Evolutionary conservation across 768 basidiomycete genomes (phyloP), one percentile per base, ranked within the genome.

Genomic region (Hypholoma fasciculare): DNA sequence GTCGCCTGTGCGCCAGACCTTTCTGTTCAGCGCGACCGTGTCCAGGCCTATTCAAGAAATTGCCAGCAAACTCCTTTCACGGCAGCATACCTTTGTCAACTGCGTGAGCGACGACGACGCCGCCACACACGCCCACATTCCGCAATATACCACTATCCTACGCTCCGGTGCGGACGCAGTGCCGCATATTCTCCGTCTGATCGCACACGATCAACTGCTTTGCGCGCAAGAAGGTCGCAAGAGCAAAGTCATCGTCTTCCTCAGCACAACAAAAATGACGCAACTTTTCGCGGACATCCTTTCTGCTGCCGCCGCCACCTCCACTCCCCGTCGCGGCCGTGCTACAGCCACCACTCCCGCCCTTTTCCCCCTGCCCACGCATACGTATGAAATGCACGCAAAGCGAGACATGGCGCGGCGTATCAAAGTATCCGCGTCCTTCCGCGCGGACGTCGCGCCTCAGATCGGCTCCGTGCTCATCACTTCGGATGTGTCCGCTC

Each of bases 1-100:
- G 17, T 65, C 74, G 1, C 83, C 87, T 0, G 69, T 83, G 53
- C 86, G 94, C n/a, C 94, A 96, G 68, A 96, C 94, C 0, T 88
- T 96, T 75, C 78, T 98, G 56, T 95, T 96, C 74, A 93, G 91
- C 13, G 94, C 95, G 20, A 96, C 94, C 2, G 85, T 96, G 37
- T 88, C 90, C 0, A 77, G 71, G 3, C 79, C 80, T 3, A 88
- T 97, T 60, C 84, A 83, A 43, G 82, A 90, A 65, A 78, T 96
- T 56, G 89, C 92, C 0, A 75, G 79, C 3, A 71, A 77, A 17
- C 78, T 83, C 19, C 74, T 96, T 12, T 75, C 84, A 20, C 72
- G 73, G 34, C 82, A 86, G 57, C 86, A 93, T 71, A 67, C 70
- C 43, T 91, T 86, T 72, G 84, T 97, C 68, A 84, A 96, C 71